phyloP scores from a whole-genome alignment of 1,139 yeast genomes.

The Magnusiomyces paraingens region DNA sequence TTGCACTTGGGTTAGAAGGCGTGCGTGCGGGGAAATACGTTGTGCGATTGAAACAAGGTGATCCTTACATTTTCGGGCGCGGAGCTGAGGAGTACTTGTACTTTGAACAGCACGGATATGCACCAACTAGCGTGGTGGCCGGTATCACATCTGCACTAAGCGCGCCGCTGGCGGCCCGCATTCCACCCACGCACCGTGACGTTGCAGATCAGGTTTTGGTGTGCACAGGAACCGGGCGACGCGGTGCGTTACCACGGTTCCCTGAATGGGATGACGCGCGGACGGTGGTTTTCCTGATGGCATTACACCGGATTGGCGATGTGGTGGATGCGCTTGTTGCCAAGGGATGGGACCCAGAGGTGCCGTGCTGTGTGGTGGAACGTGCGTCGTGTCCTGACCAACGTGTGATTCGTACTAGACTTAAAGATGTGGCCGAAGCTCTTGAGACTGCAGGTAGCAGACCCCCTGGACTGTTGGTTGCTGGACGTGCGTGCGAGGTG shows the following conservation, averaged over 20 bases:
- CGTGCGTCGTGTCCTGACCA: slow-evolving; percentile 94
- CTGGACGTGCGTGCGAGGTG: slow-evolving; percentile 75
- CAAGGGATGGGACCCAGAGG: slow-evolving; percentile 58
- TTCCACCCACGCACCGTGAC: slow-evolving; percentile 89
- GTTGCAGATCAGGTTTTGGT: slow-evolving; percentile 89
- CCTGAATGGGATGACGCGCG: slow-evolving; percentile 69
- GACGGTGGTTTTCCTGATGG: slow-evolving; percentile 87
- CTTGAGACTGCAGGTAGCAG: slow-evolving; percentile 78
- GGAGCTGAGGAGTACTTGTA: slow-evolving; percentile 88
- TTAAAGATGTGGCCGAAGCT: slow-evolving; percentile 62
- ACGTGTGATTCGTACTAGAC: slow-evolving; percentile 68
- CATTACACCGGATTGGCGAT: slow-evolving; percentile 72
- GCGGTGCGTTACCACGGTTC: slow-evolving; percentile 70
- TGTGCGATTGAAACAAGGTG: slow-evolving; percentile 91
- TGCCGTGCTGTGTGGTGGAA: slow-evolving; percentile 84
- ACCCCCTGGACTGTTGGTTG: slow-evolving; percentile 87
- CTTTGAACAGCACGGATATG: slow-evolving; percentile 66
- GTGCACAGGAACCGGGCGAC: slow-evolving; percentile 92
- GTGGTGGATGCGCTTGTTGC: slow-evolving; percentile 51
- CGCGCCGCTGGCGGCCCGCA: slow-evolving; percentile 76
- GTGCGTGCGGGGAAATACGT: slow-evolving; percentile 64
- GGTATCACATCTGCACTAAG: slow-evolving; percentile 90
- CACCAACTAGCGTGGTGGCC: slow-evolving; percentile 51
- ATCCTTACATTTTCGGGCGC: slow-evolving; percentile 93
- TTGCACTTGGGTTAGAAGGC: slow-evolving; percentile 61